Evolutionary conservation across 1,139 yeast genomes (phyloP), one percentile per base, ranked within the genome.

Genomic region (Blastobotrys indianensis): DNA sequence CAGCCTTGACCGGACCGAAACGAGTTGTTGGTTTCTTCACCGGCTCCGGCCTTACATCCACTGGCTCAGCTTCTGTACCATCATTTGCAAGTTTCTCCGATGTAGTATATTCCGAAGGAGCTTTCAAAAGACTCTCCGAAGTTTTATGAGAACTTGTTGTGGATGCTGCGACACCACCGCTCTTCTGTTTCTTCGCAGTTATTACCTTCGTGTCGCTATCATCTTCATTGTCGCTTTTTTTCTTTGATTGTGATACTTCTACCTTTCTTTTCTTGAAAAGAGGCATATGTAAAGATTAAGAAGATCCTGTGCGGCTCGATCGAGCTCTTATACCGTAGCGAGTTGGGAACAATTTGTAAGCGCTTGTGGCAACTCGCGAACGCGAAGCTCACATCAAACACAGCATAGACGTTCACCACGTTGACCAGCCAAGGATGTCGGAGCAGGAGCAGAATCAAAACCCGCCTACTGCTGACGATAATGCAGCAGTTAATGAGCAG

Each of bases 231-330:
- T 32, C 45, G 1, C 34, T 29, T 23, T 37, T 42, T 40, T 34
- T 38, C 37, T 37, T 51, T 23, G 37, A 32, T 20, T 8, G 40
- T 16, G 35, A 40, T 37, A 37, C 38, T 30, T 42, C 38, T 23
- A 51, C 38, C 28, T 44, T 55, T 39, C 72, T 51, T 51, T 65
- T 67, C 52, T 67, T 67, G 54, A 67, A 67, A 64, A 67, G 16
- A 10, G 38, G 17, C 40, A 41, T 37, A 8, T 4, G 25, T 20
- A 7, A 20, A 20, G 6, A 20, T 4, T 4, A 20, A 20, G 7
- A 20, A 20, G 25, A 23, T 6, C 17, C 6, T 13, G 30, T 36
- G 15, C 39, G 17, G 28, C 20, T 10, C 20, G 15, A 10, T 20
- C 39, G 4, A 25, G 29, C 9, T 32, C 13, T 11, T 15, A n/a